Evolutionary conservation across 2,329 filamentous ascomycete species (phyloP), one percentile per base, ranked within the genome.

Genomic region (Botryotinia convoluta): DNA sequence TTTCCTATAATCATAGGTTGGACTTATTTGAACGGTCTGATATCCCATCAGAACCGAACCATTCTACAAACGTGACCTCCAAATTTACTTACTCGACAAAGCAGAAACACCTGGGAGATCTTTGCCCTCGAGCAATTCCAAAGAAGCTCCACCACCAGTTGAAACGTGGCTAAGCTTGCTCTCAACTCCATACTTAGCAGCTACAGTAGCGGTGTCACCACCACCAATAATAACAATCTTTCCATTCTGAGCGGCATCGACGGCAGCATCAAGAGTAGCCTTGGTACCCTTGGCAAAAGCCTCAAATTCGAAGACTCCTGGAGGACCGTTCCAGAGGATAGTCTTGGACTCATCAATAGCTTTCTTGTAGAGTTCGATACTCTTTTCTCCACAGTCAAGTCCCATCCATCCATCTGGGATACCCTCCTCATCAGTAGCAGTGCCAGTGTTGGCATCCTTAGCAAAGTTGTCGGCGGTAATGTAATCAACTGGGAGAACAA

Each of bases 351-450:
- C 91, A 77, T 88, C 87, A 79, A 99, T 98, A 78, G 95, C 91
- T 82, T 92, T 86, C 87, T 95, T 90, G 91, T 93, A 98, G 73
- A 97, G 89, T 86, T 94, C 89, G 81, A 97, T 88, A 78, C 91
- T 95, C 91, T 98, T 91, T 77, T 92, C 88, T 74, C 96, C 96
- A 82, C 94, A 96, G 86, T 99, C 96, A 67, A 99, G 91, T 82
- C 96, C 96, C 93, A 97, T 95, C 94, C 93, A 98, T 83, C 95
- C 96, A 81, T 98, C 95, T 76, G 95, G 94, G 79, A 99, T 98
- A 77, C 96, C 96, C 39, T 93, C 88, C 80, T 89, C 88, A 83
- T 98, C 96, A 61, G 93, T 95, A 77, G 95, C 95, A 76, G 90
- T 88, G 80, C 93, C 93, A 29, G 88, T 91, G 77, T 91, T 88